Percentiles rank a stretch among this genome's conserved stretches.
phyloP scores from a whole-genome alignment of 2,329 filamentous ascomycete species.

The Blastomyces silverae region DNA sequence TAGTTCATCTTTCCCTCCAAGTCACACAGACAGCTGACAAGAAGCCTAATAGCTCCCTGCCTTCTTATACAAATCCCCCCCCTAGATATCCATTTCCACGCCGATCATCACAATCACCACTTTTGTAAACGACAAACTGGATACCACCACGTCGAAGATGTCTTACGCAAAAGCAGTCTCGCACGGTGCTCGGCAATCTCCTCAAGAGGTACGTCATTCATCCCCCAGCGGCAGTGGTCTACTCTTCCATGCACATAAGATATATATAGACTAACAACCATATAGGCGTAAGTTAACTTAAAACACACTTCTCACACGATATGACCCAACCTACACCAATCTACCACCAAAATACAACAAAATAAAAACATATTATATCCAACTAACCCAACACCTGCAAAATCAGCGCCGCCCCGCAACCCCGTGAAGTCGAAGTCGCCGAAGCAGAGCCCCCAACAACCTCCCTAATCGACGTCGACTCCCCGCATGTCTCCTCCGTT shows the following conservation, averaged over 20 bases:
- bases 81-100: neutral
- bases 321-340: neutral
- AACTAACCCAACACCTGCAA: neutral
- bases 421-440: slow-evolving; percentile 35
- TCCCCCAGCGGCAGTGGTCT: neutral
- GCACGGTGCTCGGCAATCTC: slow-evolving; percentile 42
- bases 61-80: neutral
- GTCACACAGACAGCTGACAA: neutral
- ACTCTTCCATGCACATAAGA: neutral
- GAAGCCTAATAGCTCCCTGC: neutral
- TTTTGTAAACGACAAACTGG: neutral
- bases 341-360: neutral
- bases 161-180: slow-evolving; percentile 46
- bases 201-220: slow-evolving; percentile 38
- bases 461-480: slow-evolving; percentile 44
- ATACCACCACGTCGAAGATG: slow-evolving; percentile 29
- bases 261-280: slow-evolving; percentile 18
- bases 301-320: neutral
- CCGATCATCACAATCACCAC: neutral
- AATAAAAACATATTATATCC: neutral
- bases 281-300: slow-evolving; percentile 34
- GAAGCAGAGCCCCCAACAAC: slow-evolving; percentile 37
- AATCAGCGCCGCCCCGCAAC: slow-evolving; percentile 38
- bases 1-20: neutral
- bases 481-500: slow-evolving; percentile 41